Evolutionary conservation across 345 rosid genomes (phyloP).

Genomic region (Geranium rotundifolium): DNA sequence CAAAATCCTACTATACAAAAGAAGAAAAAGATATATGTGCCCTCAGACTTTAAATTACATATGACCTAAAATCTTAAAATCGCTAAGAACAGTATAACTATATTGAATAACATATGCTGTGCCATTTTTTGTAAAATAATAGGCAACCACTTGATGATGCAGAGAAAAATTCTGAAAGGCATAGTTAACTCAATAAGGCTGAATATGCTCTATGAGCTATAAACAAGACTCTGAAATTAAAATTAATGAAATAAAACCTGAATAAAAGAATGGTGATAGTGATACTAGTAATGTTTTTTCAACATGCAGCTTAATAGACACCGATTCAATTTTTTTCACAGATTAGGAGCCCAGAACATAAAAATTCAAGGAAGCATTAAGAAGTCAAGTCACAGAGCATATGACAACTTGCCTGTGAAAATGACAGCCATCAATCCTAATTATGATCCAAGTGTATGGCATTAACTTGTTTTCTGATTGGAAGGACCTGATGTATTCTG

Average conservation of each 20-base stretch:
- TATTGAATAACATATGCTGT: not conserved
- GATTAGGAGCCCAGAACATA: conserved; percentile 6
- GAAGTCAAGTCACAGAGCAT: not conserved
- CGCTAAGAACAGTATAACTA: no score
- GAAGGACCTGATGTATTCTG: conserved; percentile 55
- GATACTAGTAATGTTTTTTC: not conserved
- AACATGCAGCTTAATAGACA: not conserved
- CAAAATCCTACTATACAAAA: not conserved
- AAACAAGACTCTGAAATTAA: not conserved
- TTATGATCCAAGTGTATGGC: conserved; percentile 69
- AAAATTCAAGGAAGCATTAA: not conserved
- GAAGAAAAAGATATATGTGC: not conserved
- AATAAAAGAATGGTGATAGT: no score
- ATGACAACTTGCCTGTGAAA: conserved; percentile 62
- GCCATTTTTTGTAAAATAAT: not conserved
- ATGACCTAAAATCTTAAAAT: not conserved
- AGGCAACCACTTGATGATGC: not conserved
- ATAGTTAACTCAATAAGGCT: not conserved
- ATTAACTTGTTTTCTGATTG: conserved; percentile 61
- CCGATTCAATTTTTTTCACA: not conserved
- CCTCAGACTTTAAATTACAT: not conserved
- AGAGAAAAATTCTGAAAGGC: not conserved
- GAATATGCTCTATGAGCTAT: not conserved
- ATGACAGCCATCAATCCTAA: conserved; percentile 92
- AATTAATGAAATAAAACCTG: not conserved